Evolutionary conservation across 1,139 yeast genomes (phyloP).

Genomic region (Candida albicans): DNA sequence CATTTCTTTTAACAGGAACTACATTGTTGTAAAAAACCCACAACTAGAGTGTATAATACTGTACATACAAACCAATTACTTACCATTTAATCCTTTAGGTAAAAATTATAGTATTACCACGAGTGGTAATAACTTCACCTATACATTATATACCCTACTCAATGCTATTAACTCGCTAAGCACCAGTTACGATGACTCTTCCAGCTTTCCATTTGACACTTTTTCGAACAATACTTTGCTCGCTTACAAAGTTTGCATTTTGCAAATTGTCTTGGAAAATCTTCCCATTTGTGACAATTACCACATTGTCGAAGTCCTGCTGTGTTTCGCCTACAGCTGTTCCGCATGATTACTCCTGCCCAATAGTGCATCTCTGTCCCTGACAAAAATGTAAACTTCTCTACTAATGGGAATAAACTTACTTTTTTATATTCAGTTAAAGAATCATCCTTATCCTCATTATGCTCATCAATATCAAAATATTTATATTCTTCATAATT

Average conservation of each 20-base stretch:
- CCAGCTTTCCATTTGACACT: slow-evolving; percentile 93
- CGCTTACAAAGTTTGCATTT: slow-evolving; percentile 93
- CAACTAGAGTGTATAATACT: too few relatives aligned
- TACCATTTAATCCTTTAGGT: too few relatives aligned
- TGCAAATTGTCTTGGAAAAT: slow-evolving; percentile 84
- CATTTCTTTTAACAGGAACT: too few relatives aligned
- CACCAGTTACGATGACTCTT: slow-evolving; percentile 94
- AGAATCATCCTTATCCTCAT: slow-evolving; percentile 49
- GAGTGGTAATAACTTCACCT: background rate
- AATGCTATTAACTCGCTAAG: slow-evolving; percentile 40
- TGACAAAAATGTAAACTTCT: slow-evolving; percentile 77
- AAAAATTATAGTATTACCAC: slow-evolving; percentile 3
- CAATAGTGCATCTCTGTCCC: slow-evolving; percentile 85
- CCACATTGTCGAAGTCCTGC: slow-evolving; percentile 98
- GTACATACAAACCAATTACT: too few relatives aligned
- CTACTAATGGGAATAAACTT: slow-evolving; percentile 87
- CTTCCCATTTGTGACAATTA: slow-evolving; percentile 96
- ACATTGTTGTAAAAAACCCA: too few relatives aligned
- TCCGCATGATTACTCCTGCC: slow-evolving; percentile 97
- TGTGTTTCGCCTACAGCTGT: slow-evolving; percentile 91
- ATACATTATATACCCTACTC: background rate
- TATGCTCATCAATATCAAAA: slow-evolving; percentile 51
- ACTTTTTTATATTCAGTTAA: slow-evolving; percentile 53
- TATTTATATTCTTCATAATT: slow-evolving; percentile 60
- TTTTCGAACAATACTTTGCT: slow-evolving; percentile 91